Evolutionary conservation across 768 basidiomycete genomes (phyloP).

Genomic region (Mrakia frigida): DNA sequence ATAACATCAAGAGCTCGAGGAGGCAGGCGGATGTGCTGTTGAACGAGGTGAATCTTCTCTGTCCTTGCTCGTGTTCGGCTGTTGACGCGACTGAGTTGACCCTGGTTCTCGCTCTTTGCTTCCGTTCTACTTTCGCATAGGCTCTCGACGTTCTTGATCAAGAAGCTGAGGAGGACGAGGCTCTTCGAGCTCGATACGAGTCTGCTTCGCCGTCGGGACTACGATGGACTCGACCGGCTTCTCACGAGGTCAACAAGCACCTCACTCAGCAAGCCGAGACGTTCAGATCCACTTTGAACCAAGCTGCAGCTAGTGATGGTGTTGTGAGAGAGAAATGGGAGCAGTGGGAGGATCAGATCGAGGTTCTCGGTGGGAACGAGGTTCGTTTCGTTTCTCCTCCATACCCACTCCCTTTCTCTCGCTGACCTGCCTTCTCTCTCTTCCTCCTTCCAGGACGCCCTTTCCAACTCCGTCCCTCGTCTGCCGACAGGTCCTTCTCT

Average conservation of each 20-base stretch:
- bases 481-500: slow-evolving; percentile 36
- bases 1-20: slow-evolving; percentile 65
- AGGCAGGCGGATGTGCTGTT: slow-evolving; percentile 58
- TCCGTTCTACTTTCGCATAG: slow-evolving; percentile 48
- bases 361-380: slow-evolving; percentile 64
- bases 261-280: slow-evolving; percentile 64
- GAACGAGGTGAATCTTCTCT: slow-evolving; percentile 59
- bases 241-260: slow-evolving; percentile 71
- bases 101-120: too few relatives aligned
- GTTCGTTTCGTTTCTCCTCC: slow-evolving; percentile 40
- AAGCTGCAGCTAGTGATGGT: slow-evolving; percentile 70
- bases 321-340: slow-evolving; percentile 77
- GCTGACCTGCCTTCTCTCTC: neutral
- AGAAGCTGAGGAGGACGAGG: slow-evolving; percentile 60
- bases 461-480: slow-evolving; percentile 50
- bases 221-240: slow-evolving; percentile 54
- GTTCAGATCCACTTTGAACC: slow-evolving; percentile 64
- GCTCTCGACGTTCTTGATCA: slow-evolving; percentile 84
- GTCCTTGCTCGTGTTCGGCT: neutral
- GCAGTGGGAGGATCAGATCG: slow-evolving; percentile 72
- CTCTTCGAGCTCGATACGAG: slow-evolving; percentile 42
- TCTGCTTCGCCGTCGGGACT: neutral
- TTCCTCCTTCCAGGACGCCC: slow-evolving; percentile 36
- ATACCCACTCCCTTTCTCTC: too few relatives aligned
- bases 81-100: neutral